These are phyloP conservation scores for Orbilia ellipsospora DNA, from an alignment of 2,329 filamentous ascomycete genomes.

Conservation along the genomic window DNA sequence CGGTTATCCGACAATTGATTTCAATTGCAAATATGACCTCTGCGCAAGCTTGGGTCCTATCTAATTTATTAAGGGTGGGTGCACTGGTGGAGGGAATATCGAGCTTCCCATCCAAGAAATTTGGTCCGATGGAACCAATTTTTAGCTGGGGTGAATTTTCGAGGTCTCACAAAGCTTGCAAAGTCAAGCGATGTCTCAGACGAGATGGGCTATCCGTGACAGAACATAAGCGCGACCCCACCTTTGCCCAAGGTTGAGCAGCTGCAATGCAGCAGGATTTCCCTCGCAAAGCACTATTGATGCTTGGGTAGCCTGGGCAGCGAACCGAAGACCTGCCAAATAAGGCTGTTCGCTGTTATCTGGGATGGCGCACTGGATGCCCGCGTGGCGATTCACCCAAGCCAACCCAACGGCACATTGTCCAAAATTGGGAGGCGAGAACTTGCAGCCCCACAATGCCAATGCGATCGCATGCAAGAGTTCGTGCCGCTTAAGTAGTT, in stretches of 20 bases:
- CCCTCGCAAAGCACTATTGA: neutral
- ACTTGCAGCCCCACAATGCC: conserved; percentile 7
- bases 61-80: too few relatives aligned
- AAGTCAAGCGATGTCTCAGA: neutral
- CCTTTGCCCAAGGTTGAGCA: neutral
- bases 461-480: too few relatives aligned
- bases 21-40: neutral
- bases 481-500: conserved; percentile 1
- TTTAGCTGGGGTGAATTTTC: conserved; percentile 9
- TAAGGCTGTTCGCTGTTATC: conserved; percentile 41
- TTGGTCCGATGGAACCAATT: conserved; percentile 27
- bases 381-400: conserved; percentile 45
- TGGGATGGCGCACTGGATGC: conserved; percentile 42
- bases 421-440: conserved; percentile 43
- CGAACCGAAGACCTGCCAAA: conserved; percentile 31
- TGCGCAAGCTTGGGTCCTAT: neutral
- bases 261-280: neutral
- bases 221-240: conserved; percentile 5
- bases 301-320: conserved; percentile 22
- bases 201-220: neutral
- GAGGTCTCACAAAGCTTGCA: too few relatives aligned
- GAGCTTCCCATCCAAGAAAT: conserved; percentile 32
- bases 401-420: conserved; percentile 11
- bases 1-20: too few relatives aligned
- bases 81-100: neutral